Base-by-base conservation (phyloP, 331 rosid species). In the Quercus tomentella region DNA sequence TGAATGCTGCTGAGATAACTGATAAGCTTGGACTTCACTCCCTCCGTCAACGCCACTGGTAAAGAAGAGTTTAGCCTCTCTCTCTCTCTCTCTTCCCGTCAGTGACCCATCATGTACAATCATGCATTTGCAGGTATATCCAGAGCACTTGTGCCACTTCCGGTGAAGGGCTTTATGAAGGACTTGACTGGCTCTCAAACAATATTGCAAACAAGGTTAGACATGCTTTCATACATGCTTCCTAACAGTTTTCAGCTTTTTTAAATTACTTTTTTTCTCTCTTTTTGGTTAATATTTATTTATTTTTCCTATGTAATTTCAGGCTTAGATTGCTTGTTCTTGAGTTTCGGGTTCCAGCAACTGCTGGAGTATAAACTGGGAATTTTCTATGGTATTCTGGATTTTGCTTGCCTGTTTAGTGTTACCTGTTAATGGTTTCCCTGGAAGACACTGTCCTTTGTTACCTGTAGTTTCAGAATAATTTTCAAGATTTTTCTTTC, bases 1-100 rank as follows among this genome's bases (percentile, higher is more conserved):
- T 91, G 97, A 93, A 93, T 85, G 92, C 95, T 80, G 95, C 95
- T 22, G 95, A 91, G 82, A 91, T 91, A 49, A 91, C 96, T 45
- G 96, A 91, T 76, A 91, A 91, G 88, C 96, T 91, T 26, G 96
- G 96, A 51, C 96, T 91, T 82, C 93, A 91, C 83, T 89, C 96
- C 6, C 96, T 91, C 70, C 96, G 96, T 66, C 96, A 91, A 81
- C 96, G 96, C 74, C 96, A 91, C 88, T 91, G 96, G 96, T 91
- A 86, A 80, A 41, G 28, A 66, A 7, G 12, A 79, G 26, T 35
- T 16, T 17, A 31, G 4, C 31, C 52, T 57, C 28, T 20, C 41
- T 31, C 51, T 23, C 76, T 43, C 74, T 25, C 26, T 8, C 41
- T 43, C 28, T 1, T 28, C 69, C 41, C 10, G 23, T 41, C 65